Base-by-base conservation (phyloP, 352 stramenopile genomes). In the Phytopythium delawarense region DNA sequence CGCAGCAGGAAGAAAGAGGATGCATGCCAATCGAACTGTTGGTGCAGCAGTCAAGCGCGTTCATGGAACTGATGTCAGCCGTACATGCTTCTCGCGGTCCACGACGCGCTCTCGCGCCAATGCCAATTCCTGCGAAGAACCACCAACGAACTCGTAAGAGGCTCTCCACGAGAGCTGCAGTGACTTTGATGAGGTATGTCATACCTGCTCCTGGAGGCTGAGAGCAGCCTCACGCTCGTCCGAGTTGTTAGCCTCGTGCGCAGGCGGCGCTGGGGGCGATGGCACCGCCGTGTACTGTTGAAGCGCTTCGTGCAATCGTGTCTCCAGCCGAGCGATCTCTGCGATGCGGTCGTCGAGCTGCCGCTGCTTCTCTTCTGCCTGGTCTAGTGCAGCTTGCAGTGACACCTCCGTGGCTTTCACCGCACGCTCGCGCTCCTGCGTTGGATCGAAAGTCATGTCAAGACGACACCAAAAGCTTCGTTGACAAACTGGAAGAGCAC, bases 251-350 rank as follows among this genome's bases (percentile, higher is more conserved):
- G 40, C 57, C 16, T 57, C n/a, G 16, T 7, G 20, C 20, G 21
- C 30, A n/a, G n/a, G n/a, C n/a, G 35, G 2, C 18, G 66, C 54
- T 11, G 49, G 44, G 7, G 63, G 20, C 46, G 39, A 23, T 7
- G 28, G 9, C 13, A 60, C 39, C 9, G 35, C 23, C 6, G 60
- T 45, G 51, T 69, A 55, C 52, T 65, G 57, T 16, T 66, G 56
- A 32, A 84, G 64, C 6, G 72, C 75, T 1, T 84, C 65, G n/a
- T 83, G 73, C 5, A 83, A 52, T n/a, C 77, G 73, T 7, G 64
- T 35, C 61, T 87, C 77, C 9, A 87, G 64, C 2, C 62, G 59
- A 39, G 69, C 70, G 39, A 87, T 77, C 30, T 83, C 66, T 21
- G 72, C 46, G 34, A 83, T 81, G 5, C 71, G 71, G 7, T 30